Conservation (phyloP, 2,329 filamentous ascomycete species). For the Mycogone perniciosa region DNA sequence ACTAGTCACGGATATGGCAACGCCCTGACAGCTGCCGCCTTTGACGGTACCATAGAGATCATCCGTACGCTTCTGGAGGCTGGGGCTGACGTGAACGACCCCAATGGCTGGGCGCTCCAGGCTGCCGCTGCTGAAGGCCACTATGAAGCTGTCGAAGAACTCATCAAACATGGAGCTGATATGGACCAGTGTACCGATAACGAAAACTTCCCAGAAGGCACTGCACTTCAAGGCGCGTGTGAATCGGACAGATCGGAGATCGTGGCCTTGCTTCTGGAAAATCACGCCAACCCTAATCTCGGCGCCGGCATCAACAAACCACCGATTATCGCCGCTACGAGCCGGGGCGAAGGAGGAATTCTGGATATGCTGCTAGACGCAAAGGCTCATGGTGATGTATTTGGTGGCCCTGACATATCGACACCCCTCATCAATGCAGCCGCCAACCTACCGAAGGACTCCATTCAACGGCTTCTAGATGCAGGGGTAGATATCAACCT, state of each 20-base stretch:
- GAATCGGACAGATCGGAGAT: constrained; percentile 30
- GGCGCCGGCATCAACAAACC: constrained; percentile 28
- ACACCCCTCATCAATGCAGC: constrained; percentile 34
- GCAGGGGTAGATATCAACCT: constrained; percentile 34
- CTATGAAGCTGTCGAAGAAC: constrained; percentile 27
- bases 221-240: constrained; percentile 35
- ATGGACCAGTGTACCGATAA: constrained; percentile 28
- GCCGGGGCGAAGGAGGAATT: constrained; percentile 28
- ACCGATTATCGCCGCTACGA: constrained; percentile 33
- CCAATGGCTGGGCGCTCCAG: constrained; percentile 33
- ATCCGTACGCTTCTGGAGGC: constrained; percentile 27
- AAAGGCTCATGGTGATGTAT: constrained; percentile 30
- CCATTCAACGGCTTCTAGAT: constrained; percentile 27
- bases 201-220: constrained; percentile 24
- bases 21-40: constrained; percentile 30
- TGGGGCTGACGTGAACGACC: constrained; percentile 28
- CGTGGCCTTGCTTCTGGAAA: constrained; percentile 31
- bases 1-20: constrained; percentile 31
- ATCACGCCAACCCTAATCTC: constrained; percentile 31
- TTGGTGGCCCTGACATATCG: constrained; percentile 27
- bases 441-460: constrained; percentile 25
- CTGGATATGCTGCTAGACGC: constrained; percentile 29
- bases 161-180: constrained; percentile 29
- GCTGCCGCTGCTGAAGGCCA: constrained; percentile 31
- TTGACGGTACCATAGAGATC: constrained; percentile 27